Conservation (phyloP, 2,329 filamentous ascomycete genomes). For the Chaetomium sp. region DNA sequence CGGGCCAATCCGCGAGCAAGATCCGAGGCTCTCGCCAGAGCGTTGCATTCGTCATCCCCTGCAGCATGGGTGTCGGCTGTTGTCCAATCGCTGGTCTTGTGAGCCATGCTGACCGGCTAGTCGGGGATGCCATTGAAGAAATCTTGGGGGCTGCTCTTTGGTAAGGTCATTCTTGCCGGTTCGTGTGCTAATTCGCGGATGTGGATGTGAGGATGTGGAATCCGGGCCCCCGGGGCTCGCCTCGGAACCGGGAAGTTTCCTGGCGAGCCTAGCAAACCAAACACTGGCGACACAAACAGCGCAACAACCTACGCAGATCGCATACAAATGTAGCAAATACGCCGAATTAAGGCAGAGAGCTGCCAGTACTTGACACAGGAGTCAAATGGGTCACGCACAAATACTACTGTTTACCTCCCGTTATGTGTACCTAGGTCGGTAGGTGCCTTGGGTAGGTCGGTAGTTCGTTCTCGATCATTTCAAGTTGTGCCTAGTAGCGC, state of each 20-base stretch:
- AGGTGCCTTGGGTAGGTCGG: too few species aligned
- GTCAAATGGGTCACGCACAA: background rate
- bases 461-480: background rate
- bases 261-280: background rate
- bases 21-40: background rate
- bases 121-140: background rate
- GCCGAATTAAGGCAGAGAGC: background rate
- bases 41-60: conserved; percentile 5
- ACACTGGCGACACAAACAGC: background rate
- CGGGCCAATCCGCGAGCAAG: conserved; percentile 12
- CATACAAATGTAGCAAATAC: background rate
- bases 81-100: conserved; percentile 11
- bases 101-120: conserved; percentile 3
- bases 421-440: too few species aligned
- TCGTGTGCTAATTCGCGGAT: background rate
- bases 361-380: background rate
- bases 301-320: background rate
- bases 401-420: too few species aligned
- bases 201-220: background rate
- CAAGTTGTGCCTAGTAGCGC: background rate
- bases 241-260: background rate
- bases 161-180: background rate
- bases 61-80: conserved; percentile 3
- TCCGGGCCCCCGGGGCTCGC: background rate
- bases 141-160: background rate